Base-by-base conservation (phyloP, 371 early-diverging fungal genomes). In the Umbelopsis sp. region DNA sequence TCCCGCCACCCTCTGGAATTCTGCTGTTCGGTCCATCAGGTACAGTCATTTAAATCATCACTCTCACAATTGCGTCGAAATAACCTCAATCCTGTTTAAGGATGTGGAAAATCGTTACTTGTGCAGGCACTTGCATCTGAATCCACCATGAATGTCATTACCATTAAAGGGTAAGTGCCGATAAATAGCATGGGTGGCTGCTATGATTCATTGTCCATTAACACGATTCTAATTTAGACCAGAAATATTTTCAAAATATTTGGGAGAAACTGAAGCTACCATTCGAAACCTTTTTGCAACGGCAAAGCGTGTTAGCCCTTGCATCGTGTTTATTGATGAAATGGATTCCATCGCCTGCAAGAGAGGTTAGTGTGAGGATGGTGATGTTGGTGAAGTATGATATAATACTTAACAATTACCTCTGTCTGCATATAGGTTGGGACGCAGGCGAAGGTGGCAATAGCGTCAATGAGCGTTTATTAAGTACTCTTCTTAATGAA, bases 291-390 rank as follows among this genome's bases (percentile, higher is more conserved):
- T 96, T n/a, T 99, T 97, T 88, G 86, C 88, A 1, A 81, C 86
- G 48, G 97, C 99, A 0, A 89, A 92, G 46, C 77, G 89, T 25
- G 78, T 93, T 24, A 84, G 90, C 16, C 99, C 97, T 0, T 96
- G 95, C 72, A 87, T 97, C 20, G 65, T 99, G 46, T 94, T 97
- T 74, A 84, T 97, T 66, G 99, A 99, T 78, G 96, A 92, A 76
- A 85, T 94, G 83, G 96, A 94, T 73, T 85, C 93, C 0, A 89
- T 97, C 38, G 95, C 92, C 16, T 84, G 93, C 3, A 90, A 88
- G 48, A 74, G 96, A 81, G 92, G 94, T 81, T 69, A 12, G 41
- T 41, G 12, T 12, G 71, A 41, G 62, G 4, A 57, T 41, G 22
- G 29, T 6, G 4, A 57, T 41, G 22, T 20, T 6, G 69, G 12